A percentile compares a stretch with the other conserved stretches of the same genome.
These are phyloP conservation scores for Rhytidiadelphus loreus DNA, from an alignment of 225 moss, liverwort and hornwort genomes.

Conservation along the genomic window DNA sequence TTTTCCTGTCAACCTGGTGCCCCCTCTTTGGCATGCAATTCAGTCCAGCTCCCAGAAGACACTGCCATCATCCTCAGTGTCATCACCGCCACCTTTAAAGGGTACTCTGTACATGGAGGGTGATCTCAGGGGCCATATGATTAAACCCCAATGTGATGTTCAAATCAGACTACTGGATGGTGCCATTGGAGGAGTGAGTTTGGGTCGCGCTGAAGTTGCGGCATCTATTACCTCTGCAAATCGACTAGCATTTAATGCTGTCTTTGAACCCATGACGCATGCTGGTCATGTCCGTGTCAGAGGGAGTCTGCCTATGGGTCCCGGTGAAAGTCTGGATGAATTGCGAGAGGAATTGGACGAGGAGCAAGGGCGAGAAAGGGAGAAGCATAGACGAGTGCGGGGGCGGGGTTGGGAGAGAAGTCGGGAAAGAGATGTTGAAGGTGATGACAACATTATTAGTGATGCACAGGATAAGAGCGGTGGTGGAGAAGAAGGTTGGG, in stretches of 20 bases:
- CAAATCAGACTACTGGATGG: constrained; percentile 94
- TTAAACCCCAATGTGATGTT: constrained; percentile 96
- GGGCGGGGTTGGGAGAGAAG: constrained; percentile 77
- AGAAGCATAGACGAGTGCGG: constrained; percentile 55
- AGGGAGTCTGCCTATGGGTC: constrained; percentile 91
- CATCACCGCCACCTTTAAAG: constrained; percentile 65
- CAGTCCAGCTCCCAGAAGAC: constrained; percentile 81
- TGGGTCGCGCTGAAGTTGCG: constrained; percentile 94
- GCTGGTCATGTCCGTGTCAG: constrained; percentile 83
- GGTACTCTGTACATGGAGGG: constrained; percentile 98
- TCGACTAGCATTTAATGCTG: constrained; percentile 89
- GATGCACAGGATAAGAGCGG: constrained; percentile 68
- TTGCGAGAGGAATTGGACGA: constrained; percentile 65
- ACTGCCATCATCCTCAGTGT: constrained; percentile 49
- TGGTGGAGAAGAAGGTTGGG: constrained; percentile 92
- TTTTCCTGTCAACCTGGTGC: constrained; percentile 88
- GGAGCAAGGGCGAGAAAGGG: constrained; percentile 55
- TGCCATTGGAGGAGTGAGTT: constrained; percentile 81
- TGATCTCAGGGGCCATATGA: constrained; percentile 81
- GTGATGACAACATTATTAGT: constrained; percentile 39
- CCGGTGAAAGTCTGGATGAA: constrained; percentile 61
- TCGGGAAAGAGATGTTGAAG: constrained; percentile 72
- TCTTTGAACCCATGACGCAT: constrained; percentile 81
- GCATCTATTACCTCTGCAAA: constrained; percentile 92
- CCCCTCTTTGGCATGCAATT: constrained; percentile 82